Base-by-base conservation (phyloP, 441 rosid genomes). In the Biscutella laevigata region DNA sequence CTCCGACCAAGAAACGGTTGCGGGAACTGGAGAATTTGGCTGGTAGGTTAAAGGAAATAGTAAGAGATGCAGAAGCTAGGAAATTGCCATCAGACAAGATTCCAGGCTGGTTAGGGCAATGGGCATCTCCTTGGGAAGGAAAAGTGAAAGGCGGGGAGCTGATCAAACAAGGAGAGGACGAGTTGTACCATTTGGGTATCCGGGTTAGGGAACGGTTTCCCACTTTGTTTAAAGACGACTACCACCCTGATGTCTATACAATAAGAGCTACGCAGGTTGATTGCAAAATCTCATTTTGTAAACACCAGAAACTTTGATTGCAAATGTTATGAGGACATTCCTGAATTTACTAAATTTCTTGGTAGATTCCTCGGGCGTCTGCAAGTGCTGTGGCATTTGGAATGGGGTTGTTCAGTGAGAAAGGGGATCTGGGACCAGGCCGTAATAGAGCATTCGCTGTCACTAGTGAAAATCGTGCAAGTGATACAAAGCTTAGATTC, bases 341-440 rank as follows among this genome's bases (percentile, higher is more conserved):
- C 3, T 48, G 28, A 53, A 21, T 25, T 20, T 43, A 20, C 55
- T 30, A 7, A 7, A 25, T 42, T 22, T 67, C 11, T 57, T 53
- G 54, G 42, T 69, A 91, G 98, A 76, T 92, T 73, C 91, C 89
- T 63, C 77, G 94, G 52, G 94, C 95, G 36, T 82, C 98, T 53
- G 91, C 98, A 20, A 86, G 98, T 75, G 97, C 97, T 40, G 94
- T 92, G 68, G 94, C 98, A 7, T 92, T 86, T 78, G 97, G 98
- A 62, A 81, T 86, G 81, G 97, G 98, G 19, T 74, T 88, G n/a
- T 82, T 92, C 57, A 79, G 77, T 7, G 89, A 61, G 64, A 82
- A 53, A 69, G 98, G 96, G 64, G 67, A 68, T 64, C 79, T 92
- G 25, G 98, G 98, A 61, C 92, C 77, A n/a, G 96, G 83, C 20